Evolutionary conservation across 1,139 yeast genomes (phyloP), one percentile per base, ranked within the genome.

Genomic region (Casaregolazyma suthepensis): DNA sequence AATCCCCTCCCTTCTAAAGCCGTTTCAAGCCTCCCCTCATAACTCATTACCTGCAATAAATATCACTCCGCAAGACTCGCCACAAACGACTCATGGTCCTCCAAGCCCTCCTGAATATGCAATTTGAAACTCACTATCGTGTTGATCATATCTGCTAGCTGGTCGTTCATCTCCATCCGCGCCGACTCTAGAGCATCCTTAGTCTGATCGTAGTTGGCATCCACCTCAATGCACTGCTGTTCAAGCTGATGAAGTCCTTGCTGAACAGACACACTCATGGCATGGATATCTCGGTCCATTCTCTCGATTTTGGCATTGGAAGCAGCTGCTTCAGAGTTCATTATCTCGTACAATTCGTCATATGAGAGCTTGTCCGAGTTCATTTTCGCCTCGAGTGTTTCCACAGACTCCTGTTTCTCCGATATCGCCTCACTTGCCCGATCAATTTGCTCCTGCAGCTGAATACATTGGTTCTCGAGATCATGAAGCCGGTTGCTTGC

Each of bases 221-320:
- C 77, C 12, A 79, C 75, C 44, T 80, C 76, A 61, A 81, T 81
- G 56, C 78, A 77, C 55, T 77, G 74, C 61, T 81, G 82, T 54
- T 85, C 85, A 43, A 83, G 71, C 61, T 78, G 79, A 23, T 78
- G 69, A 52, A 78, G 68, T 44, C 81, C 83, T 57, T 82, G 81
- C 53, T 80, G 80, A 6, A 80, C 75, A 52, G 76, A 74, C 22
- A 76, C 72, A 55, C 78, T 77, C 68, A 82, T 75, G 18, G 75
- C 71, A 53, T 81, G 78, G 46, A 85, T 71, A 56, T 84, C 88
- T 43, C 82, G 76, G 57, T 83, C 87, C 51, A 82, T 69, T 61
- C 78, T 79, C 63, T 85, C 91, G 50, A 84, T 79, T 64, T 86
- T 89, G 20, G 83, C 78, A 52, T 81, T 78, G 55, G 81, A 78